Base-by-base conservation (phyloP, 2,329 filamentous ascomycete genomes). In the Penicillium sp. region DNA sequence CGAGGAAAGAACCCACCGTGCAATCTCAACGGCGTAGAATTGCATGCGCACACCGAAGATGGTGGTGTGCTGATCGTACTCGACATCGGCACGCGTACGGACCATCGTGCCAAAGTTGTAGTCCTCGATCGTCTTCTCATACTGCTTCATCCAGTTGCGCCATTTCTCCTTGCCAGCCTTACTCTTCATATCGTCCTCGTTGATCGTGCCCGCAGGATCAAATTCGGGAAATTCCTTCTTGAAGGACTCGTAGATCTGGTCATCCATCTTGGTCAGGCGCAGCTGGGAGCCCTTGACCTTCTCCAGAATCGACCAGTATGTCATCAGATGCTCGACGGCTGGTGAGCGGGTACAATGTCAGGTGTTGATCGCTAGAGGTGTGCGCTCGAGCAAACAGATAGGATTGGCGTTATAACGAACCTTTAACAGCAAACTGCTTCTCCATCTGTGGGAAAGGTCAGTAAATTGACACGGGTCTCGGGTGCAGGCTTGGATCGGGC, bases 341-440 rank as follows among this genome's bases (percentile, higher is more conserved):
- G 52, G 46, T 34, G 27, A 1, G 10, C 37, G 42, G 23, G 30
- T 3, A 8, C 12, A 12, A 45, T n/a, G 51, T 67, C 32, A 57
- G 54, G 48, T 36, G 29, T 10, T 0, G 5, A 13, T 26, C 13
- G 12, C 12, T 21, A 10, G 13, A 26, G 33, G 21, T 7, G 12
- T 24, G 10, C 6, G 3, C n/a, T 13, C 3, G 13, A 15, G 10
- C 33, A n/a, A 23, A 21, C 3, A 13, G 12, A 45, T 10, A 7
- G 27, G 33, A 27, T 48, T 26, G 21, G 17, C 41, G 24, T 33
- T 13, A 42, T 27, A 41, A 54, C 63, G 39, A 67, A 91, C 89
- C 89, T 81, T 97, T 97, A 66, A 99, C 94, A 24, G 94, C 94
- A 68, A 99, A 99, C 75, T 97, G 94, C 82, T 97, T 96, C 83